Base-by-base conservation (phyloP, 2,329 filamentous ascomycete species). In the Talaromyces islandicus region DNA sequence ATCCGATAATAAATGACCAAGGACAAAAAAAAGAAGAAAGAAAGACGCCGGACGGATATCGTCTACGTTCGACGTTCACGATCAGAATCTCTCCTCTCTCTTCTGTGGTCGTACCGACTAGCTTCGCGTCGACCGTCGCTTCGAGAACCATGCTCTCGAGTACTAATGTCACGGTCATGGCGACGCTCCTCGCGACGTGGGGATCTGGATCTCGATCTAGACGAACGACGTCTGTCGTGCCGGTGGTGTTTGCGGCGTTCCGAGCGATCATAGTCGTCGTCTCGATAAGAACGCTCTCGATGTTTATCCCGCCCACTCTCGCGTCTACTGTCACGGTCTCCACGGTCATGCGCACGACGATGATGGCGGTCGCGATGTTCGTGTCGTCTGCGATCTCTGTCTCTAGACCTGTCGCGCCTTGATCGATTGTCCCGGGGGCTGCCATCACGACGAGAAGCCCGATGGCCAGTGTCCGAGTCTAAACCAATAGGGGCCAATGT, bases 311-410 rank as follows among this genome's bases (percentile, higher is more conserved):
- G 30, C 19, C 57, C 50, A 25, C 17, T 29, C 27, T 52, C 48
- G 21, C 54, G 59, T 24, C 51, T 61, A 24, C 29, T n/a, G 30
- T 35, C 51, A 50, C 55, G 51, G 11, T 61, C 55, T n/a, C 66
- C 68, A 53, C 66, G 66, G 48, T 68, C 66, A 58, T 66, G 62
- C 53, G 70, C 70, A 52, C 69, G 69, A 61, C 68, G 69, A 57
- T 69, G 69, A 56, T 67, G 69, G 54, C 66, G 66, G 43, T 68
- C 66, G 57, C 66, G 62, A 50, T 74, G 70, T 52, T 74, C 67
- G 50, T 66, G 68, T 54, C 68, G 67, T 54, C 66, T 67, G 43
- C 81, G 58, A 79, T 83, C 69, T 80, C 85, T 19, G 78, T 84
- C 38, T 77, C 67, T 64, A 12, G 70, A 69, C 35, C 68, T 63